Base-by-base conservation (phyloP, 2,329 filamentous ascomycete genomes). In the Xylariaceae sp. region DNA sequence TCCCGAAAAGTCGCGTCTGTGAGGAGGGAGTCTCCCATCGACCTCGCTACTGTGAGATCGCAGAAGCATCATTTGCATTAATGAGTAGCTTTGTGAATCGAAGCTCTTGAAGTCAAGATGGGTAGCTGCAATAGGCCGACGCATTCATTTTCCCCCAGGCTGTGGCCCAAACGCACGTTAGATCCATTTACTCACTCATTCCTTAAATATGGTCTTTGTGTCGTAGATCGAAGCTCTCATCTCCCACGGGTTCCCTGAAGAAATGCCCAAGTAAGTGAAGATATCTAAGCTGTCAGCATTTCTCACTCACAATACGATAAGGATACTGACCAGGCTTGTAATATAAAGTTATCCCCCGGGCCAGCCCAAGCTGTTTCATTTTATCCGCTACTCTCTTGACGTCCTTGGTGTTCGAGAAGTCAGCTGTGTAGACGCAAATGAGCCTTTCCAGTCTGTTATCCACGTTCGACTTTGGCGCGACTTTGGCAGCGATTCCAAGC, bases 401-500 rank as follows among this genome's bases (percentile, higher is more conserved):
- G 57, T 94, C 87, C 3, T 72, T 66, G 38, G 66, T 71, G 56
- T 94, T 81, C 19, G 68, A 68, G 57, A 89, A 93, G 60, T 95
- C 80, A 32, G 70, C 67, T 4, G 87, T 94, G 61, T 94, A 94
- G 7, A 94, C 69, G 50, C 85, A 90, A 19, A 94, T 79, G 32
- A 93, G 64, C 16, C 80, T 72, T 16, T 67, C 63, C 33, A 63
- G 70, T 18, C 64, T 55, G 4, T 64, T 57, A n/a, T 67, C 63
- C 1, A 62, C 61, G 4, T 64, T 66, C 9, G 74, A 61, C 35
- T 70, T 66, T 1, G 85, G 79, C 1, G 82, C 79, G 11, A 90
- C 83, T 64, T 93, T 94, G 9, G 87, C 85, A 1, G 69, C 74
- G 30, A 80, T 75, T 0, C 89, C 89, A 2, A 95, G 73, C 49